Evolutionary conservation across 2,329 filamentous ascomycete genomes (phyloP), one percentile per base, ranked within the genome.

Genomic region (Boeremia lycopersici): DNA sequence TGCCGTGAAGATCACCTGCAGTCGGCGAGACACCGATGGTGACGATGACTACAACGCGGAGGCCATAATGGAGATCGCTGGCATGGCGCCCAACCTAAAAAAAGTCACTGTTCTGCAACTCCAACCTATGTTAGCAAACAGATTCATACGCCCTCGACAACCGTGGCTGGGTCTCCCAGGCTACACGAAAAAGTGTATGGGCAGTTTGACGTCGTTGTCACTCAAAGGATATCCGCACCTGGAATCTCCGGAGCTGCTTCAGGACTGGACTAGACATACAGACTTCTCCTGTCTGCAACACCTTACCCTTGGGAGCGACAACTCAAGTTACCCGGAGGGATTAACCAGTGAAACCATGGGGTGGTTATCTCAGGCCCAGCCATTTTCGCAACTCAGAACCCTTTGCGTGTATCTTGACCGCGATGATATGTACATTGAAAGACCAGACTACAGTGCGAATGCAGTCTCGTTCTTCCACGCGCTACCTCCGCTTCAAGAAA

Each of bases 41-140:
- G 35, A 38, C 6, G 35, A 38, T 38, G 35, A 38, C n/a, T 38
- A 9, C n/a, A 38, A 38, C 17, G 17, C 19, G 35, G 35, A 38
- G 35, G 35, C 35, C 17, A 41, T 41, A 26, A 29, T 41, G 39
- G 39, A 29, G 26, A 10, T 41, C 44, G 46, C 58, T 51, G 54
- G 57, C 19, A 53, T 64, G 52, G 63, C 63, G 44, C 60, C 63
- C 15, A 64, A 57, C 34, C 60, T 66, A 17, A 61, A 63, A 52
- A 49, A 64, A 29, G 49, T 66, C 17, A 53, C 31, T 25, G 35
- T 64, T 42, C 40, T 59, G 30, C 33, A 31, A 30, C 12, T 17
- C 8, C n/a, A 8, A 10, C 25, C 35, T 25, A 11, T 57, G 15
- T 11, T 19, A 11, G 39, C 53, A 31, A n/a, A 23, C 9, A 30